phyloP scores from a whole-genome alignment of 106 monocot species.

The Triglochin maritima region DNA sequence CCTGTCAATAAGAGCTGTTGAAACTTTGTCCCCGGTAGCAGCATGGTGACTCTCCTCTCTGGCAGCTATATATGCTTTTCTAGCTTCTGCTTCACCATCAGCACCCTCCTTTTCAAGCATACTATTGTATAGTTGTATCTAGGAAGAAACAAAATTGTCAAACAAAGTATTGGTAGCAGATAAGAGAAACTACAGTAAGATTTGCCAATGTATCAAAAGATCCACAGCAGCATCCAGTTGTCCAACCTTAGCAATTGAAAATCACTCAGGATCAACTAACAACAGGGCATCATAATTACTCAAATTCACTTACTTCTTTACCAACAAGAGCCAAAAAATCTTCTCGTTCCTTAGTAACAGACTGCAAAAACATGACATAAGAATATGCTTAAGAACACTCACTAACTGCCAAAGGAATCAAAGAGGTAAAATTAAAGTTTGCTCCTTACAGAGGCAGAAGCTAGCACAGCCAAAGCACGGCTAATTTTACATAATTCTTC shows the following conservation, averaged over 20 bases:
- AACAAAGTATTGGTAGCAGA: too few relatives aligned
- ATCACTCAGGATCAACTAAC: too few relatives aligned
- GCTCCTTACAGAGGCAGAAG: constrained; percentile 74
- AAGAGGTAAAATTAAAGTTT: too few relatives aligned
- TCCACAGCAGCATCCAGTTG: too few relatives aligned
- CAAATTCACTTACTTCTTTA: constrained; percentile 50
- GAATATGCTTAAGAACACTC: too few relatives aligned
- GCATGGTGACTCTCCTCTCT: constrained; percentile 45
- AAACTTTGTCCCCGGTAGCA: constrained; percentile 51
- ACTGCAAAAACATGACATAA: constrained; percentile 28
- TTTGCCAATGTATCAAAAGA: too few relatives aligned
- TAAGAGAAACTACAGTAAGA: too few relatives aligned
- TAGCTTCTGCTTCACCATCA: constrained; percentile 90
- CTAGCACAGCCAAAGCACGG: constrained; percentile 75
- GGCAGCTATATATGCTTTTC: constrained; percentile 82
- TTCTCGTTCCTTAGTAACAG: constrained; percentile 74
- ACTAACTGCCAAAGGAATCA: neutral
- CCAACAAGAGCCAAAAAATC: constrained; percentile 73
- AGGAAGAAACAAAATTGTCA: constrained; percentile 4
- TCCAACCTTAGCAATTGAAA: too few relatives aligned
- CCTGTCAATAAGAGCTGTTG: constrained; percentile 71
- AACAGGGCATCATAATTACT: too few relatives aligned
- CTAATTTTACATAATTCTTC: constrained; percentile 83
- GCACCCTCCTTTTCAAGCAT: constrained; percentile 86
- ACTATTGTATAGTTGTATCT: constrained; percentile 84